Conservation (phyloP, 805 yeast species). For the Candida krabiensis region DNA sequence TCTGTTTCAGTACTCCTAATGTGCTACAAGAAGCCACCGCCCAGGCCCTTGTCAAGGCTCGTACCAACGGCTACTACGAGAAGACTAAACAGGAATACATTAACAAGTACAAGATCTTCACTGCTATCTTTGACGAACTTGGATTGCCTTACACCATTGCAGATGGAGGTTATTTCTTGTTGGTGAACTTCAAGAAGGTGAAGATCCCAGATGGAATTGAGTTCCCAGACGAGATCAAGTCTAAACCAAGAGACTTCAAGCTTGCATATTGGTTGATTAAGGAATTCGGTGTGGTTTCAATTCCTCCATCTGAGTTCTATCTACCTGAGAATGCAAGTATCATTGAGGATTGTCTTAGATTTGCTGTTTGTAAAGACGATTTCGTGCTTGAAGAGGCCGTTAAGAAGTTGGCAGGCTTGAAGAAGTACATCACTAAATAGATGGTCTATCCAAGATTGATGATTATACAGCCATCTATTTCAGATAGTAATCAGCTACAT, state of each 20-base stretch:
- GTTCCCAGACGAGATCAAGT: slow-evolving; percentile 67
- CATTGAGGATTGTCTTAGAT: slow-evolving; percentile 83
- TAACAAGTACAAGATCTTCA: slow-evolving; percentile 71
- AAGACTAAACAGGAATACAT: slow-evolving; percentile 66
- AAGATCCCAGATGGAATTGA: slow-evolving; percentile 64
- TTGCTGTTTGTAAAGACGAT: slow-evolving; percentile 96
- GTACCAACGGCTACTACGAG: slow-evolving; percentile 63
- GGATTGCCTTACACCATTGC: slow-evolving; percentile 87
- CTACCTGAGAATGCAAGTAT: slow-evolving; percentile 66
- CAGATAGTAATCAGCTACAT: too few species aligned
- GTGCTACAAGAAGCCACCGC: slow-evolving; percentile 94
- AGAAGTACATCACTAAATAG: slow-evolving; percentile 48
- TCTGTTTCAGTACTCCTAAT: slow-evolving; percentile 87
- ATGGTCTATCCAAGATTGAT: too few species aligned
- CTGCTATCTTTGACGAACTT: slow-evolving; percentile 78
- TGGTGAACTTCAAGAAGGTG: slow-evolving; percentile 84
- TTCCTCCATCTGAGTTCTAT: slow-evolving; percentile 96
- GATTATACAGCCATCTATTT: too few species aligned
- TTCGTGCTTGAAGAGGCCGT: slow-evolving; percentile 78
- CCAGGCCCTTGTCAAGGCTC: slow-evolving; percentile 65
- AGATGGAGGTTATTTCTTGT: slow-evolving; percentile 90
- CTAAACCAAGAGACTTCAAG: slow-evolving; percentile 81
- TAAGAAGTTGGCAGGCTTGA: slow-evolving; percentile 65
- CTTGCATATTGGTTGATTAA: slow-evolving; percentile 90
- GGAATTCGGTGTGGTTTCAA: slow-evolving; percentile 92